phyloP scores from a whole-genome alignment of 2,329 filamentous ascomycete genomes.

The Microcyclosporella mali region DNA sequence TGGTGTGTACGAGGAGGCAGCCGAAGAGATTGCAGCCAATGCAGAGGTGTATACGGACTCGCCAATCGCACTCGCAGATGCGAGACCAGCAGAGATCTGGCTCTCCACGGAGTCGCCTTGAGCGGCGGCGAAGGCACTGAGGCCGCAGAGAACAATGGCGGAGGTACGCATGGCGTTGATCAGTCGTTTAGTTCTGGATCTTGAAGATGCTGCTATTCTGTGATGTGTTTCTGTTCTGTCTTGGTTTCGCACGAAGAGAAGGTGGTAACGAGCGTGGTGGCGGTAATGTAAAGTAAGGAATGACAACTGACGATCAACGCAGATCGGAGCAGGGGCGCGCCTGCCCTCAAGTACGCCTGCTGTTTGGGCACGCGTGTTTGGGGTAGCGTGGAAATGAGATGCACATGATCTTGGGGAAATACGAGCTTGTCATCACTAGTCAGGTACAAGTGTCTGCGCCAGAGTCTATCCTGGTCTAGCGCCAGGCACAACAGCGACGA shows the following conservation, averaged over 20 bases:
- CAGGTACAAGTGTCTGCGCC: too few relatives aligned
- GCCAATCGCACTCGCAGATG: slow-evolving; percentile 8
- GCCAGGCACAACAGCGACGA: too few relatives aligned
- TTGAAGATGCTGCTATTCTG: background rate
- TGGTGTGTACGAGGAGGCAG: slow-evolving; percentile 4
- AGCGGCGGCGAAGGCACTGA: slow-evolving; percentile 19
- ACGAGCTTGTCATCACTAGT: too few relatives aligned
- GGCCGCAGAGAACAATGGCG: slow-evolving; percentile 18
- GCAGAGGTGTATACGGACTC: slow-evolving; percentile 8
- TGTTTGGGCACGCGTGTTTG: too few relatives aligned
- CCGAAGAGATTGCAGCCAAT: slow-evolving; percentile 5
- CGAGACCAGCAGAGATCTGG: slow-evolving; percentile 6
- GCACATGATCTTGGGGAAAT: too few relatives aligned
- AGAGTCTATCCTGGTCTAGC: too few relatives aligned
- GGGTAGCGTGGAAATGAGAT: too few relatives aligned
- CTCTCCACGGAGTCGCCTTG: slow-evolving; percentile 7
- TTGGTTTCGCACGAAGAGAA: background rate
- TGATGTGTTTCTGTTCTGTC: background rate
- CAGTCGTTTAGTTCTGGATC: background rate
- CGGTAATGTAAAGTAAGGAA: too few relatives aligned
- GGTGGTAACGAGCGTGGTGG: too few relatives aligned
- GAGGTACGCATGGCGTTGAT: slow-evolving; percentile 19
- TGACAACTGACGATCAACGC: too few relatives aligned
- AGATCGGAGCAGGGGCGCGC: too few relatives aligned
- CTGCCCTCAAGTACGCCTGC: too few relatives aligned